Conservation (phyloP, 73 alveolate genomes). For the Durusdinium trenchii region DNA sequence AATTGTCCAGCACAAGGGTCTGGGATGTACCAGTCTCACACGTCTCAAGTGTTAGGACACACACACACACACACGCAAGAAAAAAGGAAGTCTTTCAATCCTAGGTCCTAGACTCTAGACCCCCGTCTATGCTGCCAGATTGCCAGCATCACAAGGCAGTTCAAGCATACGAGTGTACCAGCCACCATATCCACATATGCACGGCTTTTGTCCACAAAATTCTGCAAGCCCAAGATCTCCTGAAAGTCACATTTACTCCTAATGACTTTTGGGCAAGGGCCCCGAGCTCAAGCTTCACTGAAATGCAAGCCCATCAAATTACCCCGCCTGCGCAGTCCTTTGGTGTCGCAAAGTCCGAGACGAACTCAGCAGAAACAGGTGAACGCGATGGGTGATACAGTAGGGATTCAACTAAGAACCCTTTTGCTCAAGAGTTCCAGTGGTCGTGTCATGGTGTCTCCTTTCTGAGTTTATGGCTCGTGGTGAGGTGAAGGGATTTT, state of each 20-base stretch:
- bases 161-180: slow-evolving; percentile 23
- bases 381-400: neutral
- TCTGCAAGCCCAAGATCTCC: slow-evolving; percentile 43
- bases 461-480: too few species aligned
- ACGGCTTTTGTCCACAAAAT: neutral
- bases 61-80: too few species aligned
- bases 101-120: neutral
- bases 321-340: neutral
- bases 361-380: neutral
- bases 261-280: neutral
- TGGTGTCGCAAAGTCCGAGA: neutral
- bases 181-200: slow-evolving; percentile 53
- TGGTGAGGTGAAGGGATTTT: too few species aligned
- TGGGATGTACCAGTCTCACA: too few species aligned
- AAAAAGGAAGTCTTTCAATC: too few species aligned
- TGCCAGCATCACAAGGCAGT: slow-evolving; percentile 56
- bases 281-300: neutral
- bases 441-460: too few species aligned
- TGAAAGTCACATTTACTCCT: neutral
- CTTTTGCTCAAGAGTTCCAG: too few species aligned
- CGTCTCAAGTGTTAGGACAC: too few species aligned
- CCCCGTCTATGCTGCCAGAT: neutral
- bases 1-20: too few species aligned
- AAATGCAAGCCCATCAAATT: neutral
- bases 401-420: too few species aligned